Percentiles rank a stretch among this genome's conserved stretches.
phyloP scores from a whole-genome alignment of 2,329 filamentous ascomycete genomes.

The Penicillium crustosum region DNA sequence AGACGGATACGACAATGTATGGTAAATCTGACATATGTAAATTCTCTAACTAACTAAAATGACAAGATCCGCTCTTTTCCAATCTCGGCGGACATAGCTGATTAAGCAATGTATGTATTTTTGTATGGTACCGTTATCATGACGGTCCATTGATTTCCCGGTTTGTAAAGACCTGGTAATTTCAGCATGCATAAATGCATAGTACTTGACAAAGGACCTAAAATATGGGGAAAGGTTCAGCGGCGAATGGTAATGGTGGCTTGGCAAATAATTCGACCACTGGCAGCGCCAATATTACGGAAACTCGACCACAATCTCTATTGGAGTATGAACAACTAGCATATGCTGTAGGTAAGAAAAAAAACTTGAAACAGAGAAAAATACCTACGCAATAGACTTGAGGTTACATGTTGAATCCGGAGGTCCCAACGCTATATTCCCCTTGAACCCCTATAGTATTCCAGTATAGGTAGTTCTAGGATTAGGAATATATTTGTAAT shows the following conservation, averaged over 20 bases:
- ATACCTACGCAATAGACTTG: neutral
- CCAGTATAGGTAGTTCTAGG: neutral
- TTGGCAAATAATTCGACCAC: constrained; percentile 27
- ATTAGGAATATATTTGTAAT: too few relatives aligned
- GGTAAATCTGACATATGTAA: too few relatives aligned
- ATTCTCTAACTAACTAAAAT: too few relatives aligned
- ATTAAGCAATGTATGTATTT: too few relatives aligned
- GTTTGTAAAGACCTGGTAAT: too few relatives aligned
- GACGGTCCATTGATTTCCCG: too few relatives aligned
- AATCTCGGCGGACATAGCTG: too few relatives aligned
- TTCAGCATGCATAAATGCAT: too few relatives aligned
- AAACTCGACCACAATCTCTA: constrained; percentile 2
- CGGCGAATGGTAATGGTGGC: constrained; percentile 29
- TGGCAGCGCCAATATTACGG: constrained; percentile 16
- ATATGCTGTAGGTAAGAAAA: neutral
- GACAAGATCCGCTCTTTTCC: too few relatives aligned
- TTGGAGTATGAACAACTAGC: neutral
- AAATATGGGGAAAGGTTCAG: constrained; percentile 35
- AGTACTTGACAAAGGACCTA: too few relatives aligned
- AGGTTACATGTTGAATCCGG: neutral
- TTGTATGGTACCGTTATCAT: too few relatives aligned
- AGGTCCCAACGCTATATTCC: neutral
- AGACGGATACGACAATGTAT: too few relatives aligned
- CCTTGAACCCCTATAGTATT: neutral
- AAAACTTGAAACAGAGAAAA: neutral